phyloP scores from a whole-genome alignment of 2,329 filamentous ascomycete species.

The Talaromyces pinophilus region DNA sequence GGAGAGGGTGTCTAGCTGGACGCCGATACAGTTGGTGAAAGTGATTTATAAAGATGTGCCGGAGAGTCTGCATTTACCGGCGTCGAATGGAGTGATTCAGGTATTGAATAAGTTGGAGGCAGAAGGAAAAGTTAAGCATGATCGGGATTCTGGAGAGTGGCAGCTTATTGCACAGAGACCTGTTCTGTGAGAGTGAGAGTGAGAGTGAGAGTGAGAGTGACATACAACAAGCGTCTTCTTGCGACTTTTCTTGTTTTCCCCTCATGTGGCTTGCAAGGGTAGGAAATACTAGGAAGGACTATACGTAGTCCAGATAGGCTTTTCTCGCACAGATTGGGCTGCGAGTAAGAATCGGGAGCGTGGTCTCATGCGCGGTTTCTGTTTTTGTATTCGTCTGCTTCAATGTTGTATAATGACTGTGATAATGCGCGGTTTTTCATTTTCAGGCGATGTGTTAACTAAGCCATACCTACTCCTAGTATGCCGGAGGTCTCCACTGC shows the following conservation, averaged over 20 bases:
- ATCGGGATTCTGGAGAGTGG: conserved; percentile 35
- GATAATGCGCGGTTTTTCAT: conserved; percentile 2
- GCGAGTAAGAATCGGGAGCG: conserved; percentile 3
- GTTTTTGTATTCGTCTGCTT: conserved; percentile 3
- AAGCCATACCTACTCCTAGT: too few species aligned
- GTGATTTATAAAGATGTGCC: conserved; percentile 81
- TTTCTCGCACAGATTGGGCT: background rate
- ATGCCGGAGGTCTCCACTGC: background rate
- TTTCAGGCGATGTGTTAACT: background rate
- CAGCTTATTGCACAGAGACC: conserved; percentile 33
- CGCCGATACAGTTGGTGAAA: conserved; percentile 79
- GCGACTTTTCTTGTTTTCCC: conserved; percentile 6
- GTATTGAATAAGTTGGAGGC: conserved; percentile 75
- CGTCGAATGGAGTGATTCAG: conserved; percentile 73
- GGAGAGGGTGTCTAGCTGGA: conserved; percentile 54
- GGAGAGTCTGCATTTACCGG: conserved; percentile 71
- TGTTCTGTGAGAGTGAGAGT: conserved; percentile 32
- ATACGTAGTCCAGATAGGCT: background rate
- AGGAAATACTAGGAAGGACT: conserved; percentile 10
- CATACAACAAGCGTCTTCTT: background rate
- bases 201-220: conserved; percentile 23
- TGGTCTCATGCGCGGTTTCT: conserved; percentile 8
- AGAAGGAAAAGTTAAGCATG: conserved; percentile 66
- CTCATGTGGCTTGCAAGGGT: conserved; percentile 12
- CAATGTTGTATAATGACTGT: background rate